These are phyloP conservation scores for Aureobasidium musti DNA, from an alignment of 2,329 filamentous ascomycete genomes.

Conservation along the genomic window DNA sequence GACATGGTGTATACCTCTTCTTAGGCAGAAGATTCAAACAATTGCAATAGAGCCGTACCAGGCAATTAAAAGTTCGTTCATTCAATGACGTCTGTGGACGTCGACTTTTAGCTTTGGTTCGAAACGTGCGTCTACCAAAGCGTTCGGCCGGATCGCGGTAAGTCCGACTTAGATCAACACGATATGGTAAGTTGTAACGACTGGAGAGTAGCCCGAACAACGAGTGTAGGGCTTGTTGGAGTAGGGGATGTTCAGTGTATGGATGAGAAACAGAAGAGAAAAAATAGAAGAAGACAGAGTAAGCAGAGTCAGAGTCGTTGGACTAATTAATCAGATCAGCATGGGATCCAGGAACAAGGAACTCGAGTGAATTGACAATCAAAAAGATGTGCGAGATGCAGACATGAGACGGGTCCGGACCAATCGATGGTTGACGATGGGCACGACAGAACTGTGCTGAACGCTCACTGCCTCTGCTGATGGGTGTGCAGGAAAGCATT, in stretches of 20 bases:
- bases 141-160: conserved; percentile 11
- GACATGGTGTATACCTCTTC: conserved; percentile 36
- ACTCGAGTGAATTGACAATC: conserved; percentile 3
- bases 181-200: conserved; percentile 20
- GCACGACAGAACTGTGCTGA: background rate
- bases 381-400: conserved; percentile 24
- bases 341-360: conserved; percentile 26
- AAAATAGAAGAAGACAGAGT: background rate
- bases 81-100: conserved; percentile 25
- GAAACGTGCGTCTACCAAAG: conserved; percentile 22
- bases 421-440: conserved; percentile 8
- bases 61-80: conserved; percentile 21
- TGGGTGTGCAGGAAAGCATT: conserved; percentile 17
- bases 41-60: background rate
- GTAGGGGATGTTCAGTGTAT: background rate
- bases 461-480: background rate
- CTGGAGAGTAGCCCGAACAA: background rate
- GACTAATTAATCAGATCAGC: conserved; percentile 19
- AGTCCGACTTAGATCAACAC: background rate
- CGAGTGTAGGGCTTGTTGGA: conserved; percentile 8
- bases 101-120: conserved; percentile 21
- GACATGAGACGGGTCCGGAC: conserved; percentile 17
- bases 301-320: conserved; percentile 21
- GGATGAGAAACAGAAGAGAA: background rate
- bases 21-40: background rate